Base-by-base conservation (phyloP, 1,284 basidiomycete genomes). In the Gastroboletus turbinatus region DNA sequence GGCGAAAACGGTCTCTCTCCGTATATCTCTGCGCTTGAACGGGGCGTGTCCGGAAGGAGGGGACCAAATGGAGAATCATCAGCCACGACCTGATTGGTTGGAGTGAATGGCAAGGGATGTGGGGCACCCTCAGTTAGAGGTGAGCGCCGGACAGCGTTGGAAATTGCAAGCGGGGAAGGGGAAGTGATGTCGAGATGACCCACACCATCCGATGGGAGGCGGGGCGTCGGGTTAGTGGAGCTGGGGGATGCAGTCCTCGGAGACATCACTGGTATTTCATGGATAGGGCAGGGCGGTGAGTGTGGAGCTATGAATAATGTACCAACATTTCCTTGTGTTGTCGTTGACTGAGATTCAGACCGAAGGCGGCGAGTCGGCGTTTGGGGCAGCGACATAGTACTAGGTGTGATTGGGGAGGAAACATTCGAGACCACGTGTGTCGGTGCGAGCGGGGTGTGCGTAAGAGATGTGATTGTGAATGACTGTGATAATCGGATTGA, bases 351-450 rank as follows among this genome's bases (percentile, higher is more conserved):
- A 27, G 66, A 70, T 27, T 38, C 55, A 13, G 68, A 69, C 13
- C 60, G 62, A 16, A 16, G 38, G 32, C 52, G 57, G 30, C 56
- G 55, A 32, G 52, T 39, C 2, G 63, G 63, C 0, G 68, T 65
- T 29, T 36, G 43, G 35, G 71, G 56, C 2, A 70, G 64, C 5
- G 77, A 73, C 1, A 61, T 60, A 2, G 55, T 52, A 16, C 59
- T 60, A 0, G 74, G 69, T 9, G 78, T 76, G 8, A 75, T 60
- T 16, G 76, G 69, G 27, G 70, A 67, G 32, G 80, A 76, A 25
- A 75, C 58, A 60, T 82, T 78, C 32, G 76, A 73, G 4, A 82
- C 60, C 16, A 82, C 74, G 59, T 82, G 80, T 3, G 79, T 79
- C 16, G 81, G 78, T 9, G 75, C 69, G 51, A 81, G 71, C 1